Evolutionary conservation across 106 monocot species (phyloP).

Genomic region (Agapanthus africanus): DNA sequence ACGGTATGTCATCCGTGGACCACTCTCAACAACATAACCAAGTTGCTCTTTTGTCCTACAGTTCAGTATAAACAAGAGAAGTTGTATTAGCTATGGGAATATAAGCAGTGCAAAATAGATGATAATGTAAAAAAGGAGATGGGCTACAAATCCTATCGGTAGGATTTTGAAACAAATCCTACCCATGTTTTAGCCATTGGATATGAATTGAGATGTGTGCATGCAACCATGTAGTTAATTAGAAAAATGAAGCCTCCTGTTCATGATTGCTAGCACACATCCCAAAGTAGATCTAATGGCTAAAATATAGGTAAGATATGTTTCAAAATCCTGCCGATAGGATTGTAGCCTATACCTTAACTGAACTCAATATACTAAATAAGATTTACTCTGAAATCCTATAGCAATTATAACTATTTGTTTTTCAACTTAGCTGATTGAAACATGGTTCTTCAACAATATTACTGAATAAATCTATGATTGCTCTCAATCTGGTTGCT

Average conservation of each 20-base stretch:
- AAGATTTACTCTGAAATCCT: background rate
- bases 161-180: too few species aligned
- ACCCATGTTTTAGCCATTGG: too few species aligned
- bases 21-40: constrained; percentile 81
- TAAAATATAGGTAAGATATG: too few species aligned
- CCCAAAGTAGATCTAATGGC: too few species aligned
- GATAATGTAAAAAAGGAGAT: background rate
- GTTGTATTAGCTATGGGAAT: background rate
- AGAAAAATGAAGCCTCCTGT: too few species aligned
- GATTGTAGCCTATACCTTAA: too few species aligned
- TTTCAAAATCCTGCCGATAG: too few species aligned
- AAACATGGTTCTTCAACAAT: constrained; percentile 85
- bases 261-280: too few species aligned
- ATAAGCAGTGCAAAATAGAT: background rate
- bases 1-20: constrained; percentile 81
- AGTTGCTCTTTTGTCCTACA: constrained; percentile 96
- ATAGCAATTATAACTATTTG: background rate
- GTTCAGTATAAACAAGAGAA: constrained; percentile 9
- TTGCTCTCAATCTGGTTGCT: constrained; percentile 53
- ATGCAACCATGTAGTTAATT: too few species aligned
- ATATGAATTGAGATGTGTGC: too few species aligned
- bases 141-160: too few species aligned
- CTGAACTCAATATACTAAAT: background rate
- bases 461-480: constrained; percentile 72
- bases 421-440: constrained; percentile 72